Conservation (phyloP, 371 early-diverging fungal genomes). For the Syncephalastrum sp. region DNA sequence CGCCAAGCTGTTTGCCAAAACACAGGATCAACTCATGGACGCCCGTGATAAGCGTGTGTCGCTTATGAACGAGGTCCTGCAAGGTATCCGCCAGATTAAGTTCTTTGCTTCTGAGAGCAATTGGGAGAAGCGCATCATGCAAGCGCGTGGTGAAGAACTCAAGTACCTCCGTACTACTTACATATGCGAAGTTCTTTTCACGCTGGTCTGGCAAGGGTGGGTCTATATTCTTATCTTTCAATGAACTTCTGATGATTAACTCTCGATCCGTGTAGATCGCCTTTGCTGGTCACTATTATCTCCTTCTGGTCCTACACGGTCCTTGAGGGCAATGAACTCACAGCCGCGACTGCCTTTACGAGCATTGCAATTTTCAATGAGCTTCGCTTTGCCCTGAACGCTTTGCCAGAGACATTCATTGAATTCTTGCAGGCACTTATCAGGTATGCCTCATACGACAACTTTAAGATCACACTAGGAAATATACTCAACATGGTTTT, state of each 20-base stretch:
- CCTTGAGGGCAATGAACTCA: constrained; percentile 54
- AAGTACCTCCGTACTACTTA: constrained; percentile 40
- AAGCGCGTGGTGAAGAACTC: constrained; percentile 53
- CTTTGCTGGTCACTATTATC: constrained; percentile 53
- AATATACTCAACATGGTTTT: not conserved
- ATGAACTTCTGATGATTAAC: not conserved
- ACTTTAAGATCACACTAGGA: no score
- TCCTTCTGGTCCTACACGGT: constrained; percentile 61
- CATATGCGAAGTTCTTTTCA: constrained; percentile 24
- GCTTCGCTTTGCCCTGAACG: constrained; percentile 56
- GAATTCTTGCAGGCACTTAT: constrained; percentile 36
- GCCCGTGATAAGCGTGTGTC: constrained; percentile 55
- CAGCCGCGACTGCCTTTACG: constrained; percentile 65
- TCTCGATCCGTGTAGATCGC: constrained; percentile 31
- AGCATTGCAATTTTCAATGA: constrained; percentile 54
- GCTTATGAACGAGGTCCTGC: constrained; percentile 57
- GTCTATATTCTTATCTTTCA: not conserved
- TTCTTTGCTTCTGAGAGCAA: constrained; percentile 64
- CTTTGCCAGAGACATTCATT: constrained; percentile 56
- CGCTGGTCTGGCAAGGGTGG: constrained; percentile 41
- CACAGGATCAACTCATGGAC: constrained; percentile 53
- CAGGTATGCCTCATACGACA: constrained; percentile 19
- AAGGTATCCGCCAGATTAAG: constrained; percentile 72
- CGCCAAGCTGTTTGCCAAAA: constrained; percentile 48
- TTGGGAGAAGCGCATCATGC: constrained; percentile 43